Evolutionary conservation across 192 early-diverging fungal species (phyloP), one percentile per base, ranked within the genome.

Genomic region (Oehlia diaphana): DNA sequence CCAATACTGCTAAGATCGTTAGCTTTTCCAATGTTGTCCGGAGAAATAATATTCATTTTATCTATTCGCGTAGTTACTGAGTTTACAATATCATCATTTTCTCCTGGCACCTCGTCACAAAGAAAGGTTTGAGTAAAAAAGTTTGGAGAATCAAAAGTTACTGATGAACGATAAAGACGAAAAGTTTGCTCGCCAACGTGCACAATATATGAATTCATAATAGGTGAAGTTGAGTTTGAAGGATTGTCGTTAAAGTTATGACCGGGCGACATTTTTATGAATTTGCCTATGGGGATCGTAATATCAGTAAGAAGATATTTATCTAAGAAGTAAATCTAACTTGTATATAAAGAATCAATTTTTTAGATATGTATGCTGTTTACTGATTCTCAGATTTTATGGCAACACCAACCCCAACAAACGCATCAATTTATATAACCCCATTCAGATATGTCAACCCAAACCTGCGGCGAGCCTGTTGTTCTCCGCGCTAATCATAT

Each of bases 181-280:
- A 77, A 77, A 12, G 63, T 77, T 66, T 77, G 75, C 63, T 77
- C 75, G 16, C 75, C 75, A 12, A 77, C 75, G 26, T 77, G 39
- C 7, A 77, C 75, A 44, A 66, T 77, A 65, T 77, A 77, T 13
- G 75, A 77, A 66, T 77, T 77, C 62, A 66, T 77, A 65, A 65
- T 77, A 9, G 61, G 23, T 13, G 75, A 12, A 9, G 50, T 21
- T 70, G 4, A 23, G 42, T 12, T 76, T 19, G 74, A 64, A 28
- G 39, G 23, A 42, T 76, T 77, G 26, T 65, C 50, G 63, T 42
- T 65, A 28, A 47, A 42, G 63, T 44, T 65, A 35, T 74, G 44
- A 33, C 19, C 50, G 50, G 72, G 72, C 4, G 72, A 74, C 72
- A 74, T 74, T 74, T 66, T 26, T 42, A 42, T 42, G 39, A 42